Percentiles rank a stretch among this genome's conserved stretches.
Evolutionary conservation across 2,329 filamentous ascomycete genomes (phyloP).

Genomic region (Daldinia eschscholtzii): DNA sequence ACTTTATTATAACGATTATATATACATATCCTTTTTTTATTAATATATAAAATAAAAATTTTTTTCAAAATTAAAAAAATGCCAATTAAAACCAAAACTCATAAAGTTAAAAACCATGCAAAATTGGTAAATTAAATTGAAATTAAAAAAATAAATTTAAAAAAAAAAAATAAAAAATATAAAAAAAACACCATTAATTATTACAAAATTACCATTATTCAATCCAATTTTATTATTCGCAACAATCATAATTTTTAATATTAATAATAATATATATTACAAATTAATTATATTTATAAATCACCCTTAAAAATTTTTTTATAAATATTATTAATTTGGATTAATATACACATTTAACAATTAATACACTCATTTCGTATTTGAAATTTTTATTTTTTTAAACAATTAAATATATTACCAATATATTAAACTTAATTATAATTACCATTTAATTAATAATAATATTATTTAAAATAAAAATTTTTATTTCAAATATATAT

Average conservation of each 20-base stretch:
- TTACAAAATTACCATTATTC: not conserved
- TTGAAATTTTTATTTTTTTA: not conserved
- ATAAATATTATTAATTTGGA: not conserved
- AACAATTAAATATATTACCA: not conserved
- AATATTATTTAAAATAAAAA: constrained; percentile 2
- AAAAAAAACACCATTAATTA: not conserved
- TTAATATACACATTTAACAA: not conserved
- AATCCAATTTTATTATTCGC: constrained; percentile 1
- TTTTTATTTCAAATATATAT: not conserved
- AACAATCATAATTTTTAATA: not conserved
- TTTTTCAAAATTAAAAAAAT: not conserved
- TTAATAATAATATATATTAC: constrained; percentile 3
- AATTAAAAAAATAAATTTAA: not conserved
- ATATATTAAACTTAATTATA: not conserved
- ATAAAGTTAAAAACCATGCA: not conserved
- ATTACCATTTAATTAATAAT: not conserved
- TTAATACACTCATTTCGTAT: not conserved
- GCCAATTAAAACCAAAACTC: not conserved
- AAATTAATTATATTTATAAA: not conserved
- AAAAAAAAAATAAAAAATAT: not conserved
- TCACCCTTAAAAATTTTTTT: not conserved
- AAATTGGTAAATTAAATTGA: not conserved
- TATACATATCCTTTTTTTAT: not conserved
- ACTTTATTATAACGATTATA: not conserved
- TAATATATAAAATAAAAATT: not conserved